phyloP scores from a whole-genome alignment of 768 basidiomycete species.

The Hygrocybe coccinea region DNA sequence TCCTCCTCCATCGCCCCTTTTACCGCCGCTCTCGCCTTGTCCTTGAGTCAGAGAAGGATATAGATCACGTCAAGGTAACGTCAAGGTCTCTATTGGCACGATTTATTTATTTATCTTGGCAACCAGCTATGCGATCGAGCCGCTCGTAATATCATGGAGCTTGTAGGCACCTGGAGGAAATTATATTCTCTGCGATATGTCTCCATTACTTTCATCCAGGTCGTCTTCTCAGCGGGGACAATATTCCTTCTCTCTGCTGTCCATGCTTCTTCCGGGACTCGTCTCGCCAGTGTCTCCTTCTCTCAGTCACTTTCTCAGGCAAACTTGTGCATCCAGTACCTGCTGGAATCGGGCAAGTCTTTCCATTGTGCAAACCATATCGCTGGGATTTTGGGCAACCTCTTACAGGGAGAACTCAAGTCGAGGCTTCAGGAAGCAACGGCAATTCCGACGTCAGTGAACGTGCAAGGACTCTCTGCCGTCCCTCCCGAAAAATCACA shows the following conservation, averaged over 20 bases:
- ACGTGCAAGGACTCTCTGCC: too few relatives aligned
- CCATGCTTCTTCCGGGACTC: slow-evolving; percentile 46
- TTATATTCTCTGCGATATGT: slow-evolving; percentile 54
- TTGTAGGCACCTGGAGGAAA: slow-evolving; percentile 44
- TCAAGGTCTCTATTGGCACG: slow-evolving; percentile 7
- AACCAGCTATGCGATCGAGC: slow-evolving; percentile 48
- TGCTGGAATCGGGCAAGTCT: slow-evolving; percentile 49
- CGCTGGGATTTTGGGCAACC: slow-evolving; percentile 41
- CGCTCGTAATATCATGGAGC: slow-evolving; percentile 53
- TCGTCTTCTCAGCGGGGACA: slow-evolving; percentile 56
- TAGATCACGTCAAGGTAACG: slow-evolving; percentile 50
- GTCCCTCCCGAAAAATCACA: not conserved
- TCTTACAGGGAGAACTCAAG: slow-evolving; percentile 41
- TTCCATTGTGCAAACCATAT: slow-evolving; percentile 53
- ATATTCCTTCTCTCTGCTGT: slow-evolving; percentile 52
- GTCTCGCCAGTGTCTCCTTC: slow-evolving; percentile 45
- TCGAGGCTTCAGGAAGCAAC: slow-evolving; percentile 25
- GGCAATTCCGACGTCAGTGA: not conserved
- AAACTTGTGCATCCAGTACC: slow-evolving; percentile 44
- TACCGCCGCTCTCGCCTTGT: slow-evolving; percentile 40
- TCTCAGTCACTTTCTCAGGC: slow-evolving; percentile 40
- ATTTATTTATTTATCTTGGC: not conserved
- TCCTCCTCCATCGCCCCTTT: slow-evolving; percentile 57
- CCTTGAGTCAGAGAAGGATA: slow-evolving; percentile 36
- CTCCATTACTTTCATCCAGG: slow-evolving; percentile 55